phyloP scores from a whole-genome alignment of 2,329 filamentous ascomycete genomes.

The Aspergillus piperis region DNA sequence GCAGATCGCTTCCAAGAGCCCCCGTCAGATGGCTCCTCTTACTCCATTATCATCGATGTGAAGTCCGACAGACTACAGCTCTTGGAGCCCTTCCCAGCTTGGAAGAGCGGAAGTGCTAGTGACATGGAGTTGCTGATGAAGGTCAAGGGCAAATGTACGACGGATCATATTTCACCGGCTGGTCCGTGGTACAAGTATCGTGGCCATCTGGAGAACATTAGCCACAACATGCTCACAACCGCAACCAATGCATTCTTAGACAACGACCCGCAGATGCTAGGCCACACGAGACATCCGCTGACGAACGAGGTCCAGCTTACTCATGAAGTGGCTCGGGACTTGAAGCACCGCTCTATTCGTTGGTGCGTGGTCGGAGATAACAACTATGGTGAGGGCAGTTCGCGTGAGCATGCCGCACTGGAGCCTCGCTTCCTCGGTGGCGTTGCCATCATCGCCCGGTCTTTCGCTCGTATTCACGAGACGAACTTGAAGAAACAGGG shows the following conservation, averaged over 20 bases:
- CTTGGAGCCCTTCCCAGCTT: slow-evolving; percentile 16
- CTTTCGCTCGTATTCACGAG: slow-evolving; percentile 97
- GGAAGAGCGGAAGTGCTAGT: slow-evolving; percentile 62
- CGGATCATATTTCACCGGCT: slow-evolving; percentile 82
- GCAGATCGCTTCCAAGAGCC: slow-evolving; percentile 60
- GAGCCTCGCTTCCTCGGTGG: slow-evolving; percentile 94
- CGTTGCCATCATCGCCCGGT: slow-evolving; percentile 88
- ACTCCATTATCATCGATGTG: slow-evolving; percentile 13
- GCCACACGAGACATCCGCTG: slow-evolving; percentile 57
- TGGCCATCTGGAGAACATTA: slow-evolving; percentile 98
- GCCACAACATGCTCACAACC: slow-evolving; percentile 98
- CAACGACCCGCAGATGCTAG: slow-evolving; percentile 29
- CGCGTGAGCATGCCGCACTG: slow-evolving; percentile 93
- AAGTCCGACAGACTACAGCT: slow-evolving; percentile 23
- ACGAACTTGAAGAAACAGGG: slow-evolving; percentile 99
- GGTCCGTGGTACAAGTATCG: slow-evolving; percentile 98
- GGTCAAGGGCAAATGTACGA: slow-evolving; percentile 88
- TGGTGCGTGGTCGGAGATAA: slow-evolving; percentile 97
- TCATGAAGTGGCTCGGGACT: slow-evolving; percentile 86
- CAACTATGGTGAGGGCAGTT: slow-evolving; percentile 97
- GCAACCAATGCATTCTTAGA: slow-evolving; percentile 71
- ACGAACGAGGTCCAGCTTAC: slow-evolving; percentile 79
- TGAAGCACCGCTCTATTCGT: slow-evolving; percentile 88
- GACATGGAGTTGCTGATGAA: slow-evolving; percentile 91
- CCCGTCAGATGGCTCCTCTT: slow-evolving; percentile 9